Conservation (phyloP, 2,329 filamentous ascomycete genomes). For the Chaetomiaceae sp. region DNA sequence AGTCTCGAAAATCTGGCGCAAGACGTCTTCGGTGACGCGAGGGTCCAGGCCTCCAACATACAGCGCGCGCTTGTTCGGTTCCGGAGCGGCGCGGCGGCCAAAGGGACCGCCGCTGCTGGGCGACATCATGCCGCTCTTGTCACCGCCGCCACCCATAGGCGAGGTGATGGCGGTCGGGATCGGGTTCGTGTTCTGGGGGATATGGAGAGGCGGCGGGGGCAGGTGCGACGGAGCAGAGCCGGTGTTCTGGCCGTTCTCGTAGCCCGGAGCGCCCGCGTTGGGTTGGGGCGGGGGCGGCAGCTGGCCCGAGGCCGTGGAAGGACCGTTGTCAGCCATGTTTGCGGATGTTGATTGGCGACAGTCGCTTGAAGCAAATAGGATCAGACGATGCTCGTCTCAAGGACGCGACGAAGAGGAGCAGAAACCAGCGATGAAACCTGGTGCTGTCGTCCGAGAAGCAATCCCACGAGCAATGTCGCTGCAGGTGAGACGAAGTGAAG, state of each 20-base stretch:
- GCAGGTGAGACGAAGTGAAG: neutral
- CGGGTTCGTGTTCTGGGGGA: conserved; percentile 93
- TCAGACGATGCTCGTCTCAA: neutral
- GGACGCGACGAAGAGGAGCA: neutral
- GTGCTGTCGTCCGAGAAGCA: neutral
- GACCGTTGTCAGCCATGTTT: conserved; percentile 72
- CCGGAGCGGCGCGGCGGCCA: conserved; percentile 84
- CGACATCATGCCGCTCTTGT: conserved; percentile 67
- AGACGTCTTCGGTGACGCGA: conserved; percentile 89
- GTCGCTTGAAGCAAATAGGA: conserved; percentile 6
- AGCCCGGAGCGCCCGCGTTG: conserved; percentile 68
- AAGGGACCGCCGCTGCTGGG: conserved; percentile 78
- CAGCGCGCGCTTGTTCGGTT: conserved; percentile 96
- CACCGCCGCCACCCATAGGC: conserved; percentile 65
- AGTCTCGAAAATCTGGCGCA: conserved; percentile 98
- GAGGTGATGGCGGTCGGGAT: conserved; percentile 91
- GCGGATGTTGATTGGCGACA: conserved; percentile 25
- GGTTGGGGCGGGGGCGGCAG: conserved; percentile 67
- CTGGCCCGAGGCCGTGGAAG: conserved; percentile 58
- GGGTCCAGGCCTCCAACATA: conserved; percentile 95
- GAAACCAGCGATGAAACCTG: neutral
- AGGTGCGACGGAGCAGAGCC: conserved; percentile 71
- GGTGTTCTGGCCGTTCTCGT: conserved; percentile 69
- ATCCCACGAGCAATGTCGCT: neutral
- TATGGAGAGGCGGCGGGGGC: conserved; percentile 86